These are phyloP conservation scores for Aspergillus intermedius DNA, from an alignment of 2,329 filamentous ascomycete species.

Conservation along the genomic window DNA sequence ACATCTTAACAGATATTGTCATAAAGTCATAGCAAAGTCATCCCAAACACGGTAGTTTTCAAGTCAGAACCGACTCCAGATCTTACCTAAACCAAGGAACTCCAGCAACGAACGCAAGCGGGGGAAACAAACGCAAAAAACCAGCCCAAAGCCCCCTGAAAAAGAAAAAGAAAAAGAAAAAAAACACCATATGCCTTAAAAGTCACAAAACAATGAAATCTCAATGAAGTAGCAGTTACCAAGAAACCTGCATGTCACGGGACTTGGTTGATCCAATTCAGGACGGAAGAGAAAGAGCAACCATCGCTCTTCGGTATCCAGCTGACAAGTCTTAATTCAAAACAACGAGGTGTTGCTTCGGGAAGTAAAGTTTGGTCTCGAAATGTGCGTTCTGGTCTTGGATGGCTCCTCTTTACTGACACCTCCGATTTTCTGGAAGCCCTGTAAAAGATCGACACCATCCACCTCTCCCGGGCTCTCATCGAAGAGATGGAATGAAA, in stretches of 20 bases:
- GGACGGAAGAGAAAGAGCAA: background rate
- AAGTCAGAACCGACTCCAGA: slow-evolving; percentile 19
- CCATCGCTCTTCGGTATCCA: background rate
- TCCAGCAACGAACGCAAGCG: slow-evolving; percentile 16
- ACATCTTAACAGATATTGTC: slow-evolving; percentile 33
- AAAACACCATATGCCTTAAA: slow-evolving; percentile 3
- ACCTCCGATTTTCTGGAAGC: slow-evolving; percentile 44
- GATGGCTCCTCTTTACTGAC: slow-evolving; percentile 27
- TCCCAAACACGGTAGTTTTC: slow-evolving; percentile 20
- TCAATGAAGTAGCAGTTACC: background rate
- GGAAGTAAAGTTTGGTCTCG: slow-evolving; percentile 26
- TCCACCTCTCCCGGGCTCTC: slow-evolving; percentile 39
- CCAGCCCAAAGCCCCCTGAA: slow-evolving; percentile 1
- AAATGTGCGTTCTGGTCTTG: slow-evolving; percentile 22
- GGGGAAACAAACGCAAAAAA: slow-evolving; percentile 6
- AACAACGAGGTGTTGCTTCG: slow-evolving; percentile 31
- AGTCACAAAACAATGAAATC: background rate
- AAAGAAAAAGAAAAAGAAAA: too few species aligned
- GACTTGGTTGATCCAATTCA: background rate
- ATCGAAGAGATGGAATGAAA: slow-evolving; percentile 44
- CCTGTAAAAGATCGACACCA: slow-evolving; percentile 41
- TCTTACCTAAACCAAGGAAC: slow-evolving; percentile 20
- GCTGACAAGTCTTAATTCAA: slow-evolving; percentile 11
- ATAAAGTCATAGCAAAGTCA: slow-evolving; percentile 32
- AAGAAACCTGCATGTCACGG: background rate